Percentiles rank a stretch among this genome's conserved stretches.
Evolutionary conservation across 306 rosid genomes (phyloP).

Genomic region (Lithocarpus polystachyus): DNA sequence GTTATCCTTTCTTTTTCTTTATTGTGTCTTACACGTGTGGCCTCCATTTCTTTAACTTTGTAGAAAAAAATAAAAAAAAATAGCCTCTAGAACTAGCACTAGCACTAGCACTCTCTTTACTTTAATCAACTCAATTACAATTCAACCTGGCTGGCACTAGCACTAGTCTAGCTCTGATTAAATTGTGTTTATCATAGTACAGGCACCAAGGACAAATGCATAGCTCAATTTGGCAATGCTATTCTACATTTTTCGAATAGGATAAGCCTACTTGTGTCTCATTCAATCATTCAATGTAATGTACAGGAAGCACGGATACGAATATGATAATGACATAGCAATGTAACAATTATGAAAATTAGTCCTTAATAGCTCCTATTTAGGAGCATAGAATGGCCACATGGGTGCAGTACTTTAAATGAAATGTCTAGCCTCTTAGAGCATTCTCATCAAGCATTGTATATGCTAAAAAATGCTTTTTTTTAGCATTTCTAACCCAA

Average conservation of each 20-base stretch:
- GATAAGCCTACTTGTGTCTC: background rate
- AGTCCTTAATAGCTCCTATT: too few species aligned
- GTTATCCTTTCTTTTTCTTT: conserved; percentile 1
- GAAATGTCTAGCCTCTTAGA: too few species aligned
- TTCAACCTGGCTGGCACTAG: background rate
- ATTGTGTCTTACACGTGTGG: conserved; percentile 50
- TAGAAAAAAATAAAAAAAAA: background rate
- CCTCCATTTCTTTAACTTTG: background rate
- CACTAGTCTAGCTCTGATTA: background rate
- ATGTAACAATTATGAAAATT: too few species aligned
- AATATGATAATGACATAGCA: too few species aligned
- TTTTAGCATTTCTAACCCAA: too few species aligned
- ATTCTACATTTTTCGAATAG: background rate
- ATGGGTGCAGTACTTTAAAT: too few species aligned
- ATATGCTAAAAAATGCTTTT: too few species aligned
- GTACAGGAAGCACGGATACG: too few species aligned
- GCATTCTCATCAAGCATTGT: too few species aligned
- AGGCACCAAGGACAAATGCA: background rate
- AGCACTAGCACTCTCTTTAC: background rate
- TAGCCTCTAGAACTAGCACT: background rate
- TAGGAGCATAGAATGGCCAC: too few species aligned
- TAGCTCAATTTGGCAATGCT: background rate
- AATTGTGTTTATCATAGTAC: background rate
- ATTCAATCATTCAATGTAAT: too few species aligned
- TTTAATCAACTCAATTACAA: conserved; percentile 41